Percentiles rank a stretch among this genome's conserved stretches.
These are phyloP conservation scores for Dendrobium nobile DNA, from an alignment of 106 monocot genomes.

Conservation along the genomic window DNA sequence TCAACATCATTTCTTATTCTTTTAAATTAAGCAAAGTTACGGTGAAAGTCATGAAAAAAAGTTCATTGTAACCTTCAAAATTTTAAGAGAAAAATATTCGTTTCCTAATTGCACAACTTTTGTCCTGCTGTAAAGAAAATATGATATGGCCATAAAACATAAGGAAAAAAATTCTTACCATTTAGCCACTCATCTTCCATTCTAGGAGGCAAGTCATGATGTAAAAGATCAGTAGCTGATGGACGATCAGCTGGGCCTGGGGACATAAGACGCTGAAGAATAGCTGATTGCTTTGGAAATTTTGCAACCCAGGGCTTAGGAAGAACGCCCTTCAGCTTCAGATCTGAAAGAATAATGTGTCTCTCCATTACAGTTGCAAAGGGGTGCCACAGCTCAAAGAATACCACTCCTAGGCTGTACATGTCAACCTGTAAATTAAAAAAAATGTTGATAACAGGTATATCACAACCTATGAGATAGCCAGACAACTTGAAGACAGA, in stretches of 20 bases:
- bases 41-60: background rate
- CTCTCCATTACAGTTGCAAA: slow-evolving; percentile 94
- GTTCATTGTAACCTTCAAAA: background rate
- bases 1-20: background rate
- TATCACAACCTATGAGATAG: background rate
- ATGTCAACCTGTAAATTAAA: slow-evolving; percentile 74
- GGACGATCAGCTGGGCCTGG: slow-evolving; percentile 77
- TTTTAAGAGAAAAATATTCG: background rate
- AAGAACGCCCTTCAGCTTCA: slow-evolving; percentile 66
- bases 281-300: slow-evolving; percentile 55
- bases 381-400: slow-evolving; percentile 98
- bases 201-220: slow-evolving; percentile 75
- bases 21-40: background rate
- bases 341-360: slow-evolving; percentile 78
- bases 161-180: slow-evolving; percentile 31
- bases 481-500: background rate
- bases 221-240: slow-evolving; percentile 70
- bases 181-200: slow-evolving; percentile 98
- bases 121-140: background rate
- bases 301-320: slow-evolving; percentile 62
- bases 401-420: slow-evolving; percentile 97
- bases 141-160: background rate
- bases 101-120: background rate
- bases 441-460: background rate
- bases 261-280: slow-evolving; percentile 67